A percentile compares a stretch with the other conserved stretches of the same genome.
phyloP scores from a whole-genome alignment of 805 yeast species.

The Barnettozyma pratensis region DNA sequence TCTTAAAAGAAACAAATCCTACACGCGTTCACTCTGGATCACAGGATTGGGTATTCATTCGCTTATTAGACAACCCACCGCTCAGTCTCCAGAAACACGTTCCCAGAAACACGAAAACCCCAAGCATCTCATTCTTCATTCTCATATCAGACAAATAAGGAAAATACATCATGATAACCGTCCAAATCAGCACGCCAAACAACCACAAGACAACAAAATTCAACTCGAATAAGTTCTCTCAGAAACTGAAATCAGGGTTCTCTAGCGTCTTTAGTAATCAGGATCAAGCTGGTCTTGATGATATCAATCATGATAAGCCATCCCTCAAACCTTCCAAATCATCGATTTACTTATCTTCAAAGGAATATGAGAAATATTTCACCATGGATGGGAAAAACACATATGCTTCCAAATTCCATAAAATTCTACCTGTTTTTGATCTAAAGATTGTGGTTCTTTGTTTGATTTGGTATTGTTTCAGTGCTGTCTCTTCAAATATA shows the following conservation, averaged over 20 bases:
- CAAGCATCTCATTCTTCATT: not conserved
- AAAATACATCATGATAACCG: slow-evolving; percentile 5
- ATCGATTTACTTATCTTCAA: slow-evolving; percentile 15
- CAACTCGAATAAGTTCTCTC: not conserved
- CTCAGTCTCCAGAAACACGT: not conserved
- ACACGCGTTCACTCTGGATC: not conserved
- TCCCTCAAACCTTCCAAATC: slow-evolving; percentile 25
- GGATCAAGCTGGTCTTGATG: not conserved
- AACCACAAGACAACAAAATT: slow-evolving; percentile 3
- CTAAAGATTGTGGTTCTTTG: slow-evolving; percentile 53
- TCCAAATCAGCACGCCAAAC: slow-evolving; percentile 8
- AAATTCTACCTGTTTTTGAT: slow-evolving; percentile 30
- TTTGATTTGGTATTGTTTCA: slow-evolving; percentile 69
- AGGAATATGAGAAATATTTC: slow-evolving; percentile 22
- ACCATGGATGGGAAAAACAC: slow-evolving; percentile 18
- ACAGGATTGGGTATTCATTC: not conserved
- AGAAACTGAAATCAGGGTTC: slow-evolving; percentile 1
- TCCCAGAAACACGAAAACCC: no score
- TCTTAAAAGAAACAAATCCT: not conserved
- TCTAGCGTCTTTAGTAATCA: not conserved
- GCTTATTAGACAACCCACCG: not conserved
- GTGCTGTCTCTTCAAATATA: slow-evolving; percentile 77
- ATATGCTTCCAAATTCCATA: slow-evolving; percentile 6
- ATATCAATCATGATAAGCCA: not conserved
- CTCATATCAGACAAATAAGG: not conserved